phyloP scores from a whole-genome alignment of 108 stramenopile genomes.

The Skeletonema marinoi region DNA sequence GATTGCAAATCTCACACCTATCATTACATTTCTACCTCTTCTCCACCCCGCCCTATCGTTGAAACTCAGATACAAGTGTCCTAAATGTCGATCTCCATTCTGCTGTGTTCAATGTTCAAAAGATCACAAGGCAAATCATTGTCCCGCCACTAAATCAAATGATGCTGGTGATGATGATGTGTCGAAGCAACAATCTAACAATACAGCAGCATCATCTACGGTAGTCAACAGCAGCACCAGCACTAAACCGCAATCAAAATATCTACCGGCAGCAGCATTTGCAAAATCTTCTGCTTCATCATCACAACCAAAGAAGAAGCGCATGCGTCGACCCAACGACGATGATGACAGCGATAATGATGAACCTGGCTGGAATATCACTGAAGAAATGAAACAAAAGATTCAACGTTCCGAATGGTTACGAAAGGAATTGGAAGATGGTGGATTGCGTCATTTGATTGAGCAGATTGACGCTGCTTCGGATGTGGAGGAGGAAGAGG shows the following conservation, averaged over 20 bases:
- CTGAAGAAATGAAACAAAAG: conserved; percentile 66
- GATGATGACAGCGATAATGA: conserved; percentile 50
- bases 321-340: conserved; percentile 12
- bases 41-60: not conserved
- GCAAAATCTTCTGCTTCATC: not conserved
- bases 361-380: conserved; percentile 78
- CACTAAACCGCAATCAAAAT: conserved; percentile 19
- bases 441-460: conserved; percentile 67
- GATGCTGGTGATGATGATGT: not conserved
- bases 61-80: conserved; percentile 76
- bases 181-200: conserved; percentile 5
- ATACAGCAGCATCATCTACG: conserved; percentile 2
- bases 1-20: not conserved
- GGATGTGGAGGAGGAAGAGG: conserved; percentile 16
- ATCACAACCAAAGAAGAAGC: conserved; percentile 4
- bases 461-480: conserved; percentile 45
- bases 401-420: conserved; percentile 67
- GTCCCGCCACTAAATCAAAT: conserved; percentile 19
- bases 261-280: conserved; percentile 6
- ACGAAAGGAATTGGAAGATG: conserved; percentile 69
- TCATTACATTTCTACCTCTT: not conserved
- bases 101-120: conserved; percentile 79
- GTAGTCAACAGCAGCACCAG: not conserved
- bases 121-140: conserved; percentile 63
- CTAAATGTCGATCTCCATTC: conserved; percentile 76